A percentile compares a stretch with the other conserved stretches of the same genome.
phyloP scores from a whole-genome alignment of 805 yeast species.

The Zygosaccharomyces pseudorouxii region DNA sequence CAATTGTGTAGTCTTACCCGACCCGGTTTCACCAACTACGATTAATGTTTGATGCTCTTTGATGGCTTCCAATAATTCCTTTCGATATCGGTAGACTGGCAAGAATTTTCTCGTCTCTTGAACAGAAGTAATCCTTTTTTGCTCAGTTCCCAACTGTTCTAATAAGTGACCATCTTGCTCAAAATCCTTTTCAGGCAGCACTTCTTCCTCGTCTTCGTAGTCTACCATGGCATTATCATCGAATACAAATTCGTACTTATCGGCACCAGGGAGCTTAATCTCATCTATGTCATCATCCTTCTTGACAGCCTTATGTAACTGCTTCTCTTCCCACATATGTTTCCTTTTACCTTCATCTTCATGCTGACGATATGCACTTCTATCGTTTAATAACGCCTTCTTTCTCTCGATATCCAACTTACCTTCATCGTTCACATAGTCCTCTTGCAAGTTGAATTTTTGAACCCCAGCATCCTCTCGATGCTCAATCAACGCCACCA shows the following conservation, averaged over 20 bases:
- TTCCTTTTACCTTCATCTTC: slow-evolving; percentile 31
- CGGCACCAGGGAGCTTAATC: slow-evolving; percentile 27
- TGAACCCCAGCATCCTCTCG: slow-evolving; percentile 34
- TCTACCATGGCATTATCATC: slow-evolving; percentile 60
- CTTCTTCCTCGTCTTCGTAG: slow-evolving; percentile 42
- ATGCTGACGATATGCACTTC: slow-evolving; percentile 17
- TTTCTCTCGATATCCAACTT: slow-evolving; percentile 52
- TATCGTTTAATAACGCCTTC: slow-evolving; percentile 43
- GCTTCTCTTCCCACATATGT: slow-evolving; percentile 35
- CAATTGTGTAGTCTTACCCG: slow-evolving; percentile 91
- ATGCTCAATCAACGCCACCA: slow-evolving; percentile 42
- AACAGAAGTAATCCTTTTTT: slow-evolving; percentile 31
- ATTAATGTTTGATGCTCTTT: slow-evolving; percentile 60
- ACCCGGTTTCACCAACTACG: slow-evolving; percentile 85
- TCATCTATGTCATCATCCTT: slow-evolving; percentile 24
- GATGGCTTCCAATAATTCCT: slow-evolving; percentile 56
- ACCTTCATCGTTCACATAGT: slow-evolving; percentile 48
- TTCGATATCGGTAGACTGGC: slow-evolving; percentile 68
- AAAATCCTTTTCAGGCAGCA: slow-evolving; percentile 30
- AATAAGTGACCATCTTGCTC: slow-evolving; percentile 25
- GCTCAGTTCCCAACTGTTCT: slow-evolving; percentile 26
- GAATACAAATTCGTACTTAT: slow-evolving; percentile 68
- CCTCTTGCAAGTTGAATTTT: slow-evolving; percentile 54
- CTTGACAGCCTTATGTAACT: slow-evolving; percentile 26
- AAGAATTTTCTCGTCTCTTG: slow-evolving; percentile 56